Base-by-base conservation (phyloP, 2,329 filamentous ascomycete genomes). In the Tolypocladium paradoxum region DNA sequence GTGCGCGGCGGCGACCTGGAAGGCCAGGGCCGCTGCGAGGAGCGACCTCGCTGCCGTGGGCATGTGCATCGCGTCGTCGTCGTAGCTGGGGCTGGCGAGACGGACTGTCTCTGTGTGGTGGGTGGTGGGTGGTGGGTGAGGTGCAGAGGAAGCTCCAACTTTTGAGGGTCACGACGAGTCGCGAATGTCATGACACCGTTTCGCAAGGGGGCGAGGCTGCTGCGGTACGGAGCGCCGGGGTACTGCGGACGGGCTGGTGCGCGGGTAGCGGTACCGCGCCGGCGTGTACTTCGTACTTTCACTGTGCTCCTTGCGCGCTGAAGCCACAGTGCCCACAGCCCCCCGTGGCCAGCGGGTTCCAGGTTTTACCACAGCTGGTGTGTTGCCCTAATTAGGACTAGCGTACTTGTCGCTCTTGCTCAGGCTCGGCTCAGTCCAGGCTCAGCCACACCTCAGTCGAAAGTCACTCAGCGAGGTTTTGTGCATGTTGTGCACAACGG, bases 1-100 rank as follows among this genome's bases (percentile, higher is more conserved):
- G 82, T 99, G 93, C 63, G 89, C 90, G 60, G 81, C 78, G 60
- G 84, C 78, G 62, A 82, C 79, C 63, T 84, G 76, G 62, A 73
- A 68, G 64, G 65, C 63, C 53, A 70, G 61, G 57, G 70, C 65
- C 52, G 70, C 71, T 53, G 67, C 70, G 61, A 75, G 62, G 58
- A 74, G 58, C 50, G 71, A 64, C 67, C 67, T 72, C 67, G 74
- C 73, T 54, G 75, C 69, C 51, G 57, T 58, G 54, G 64, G 51
- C 53, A 67, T 60, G 56, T 62, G 57, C 67, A 69, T 69, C 47
- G 49, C 52, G 12, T 47, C 27, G 27, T 27, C 22, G 12, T 46
- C 22, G 27, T 31, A 11, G 11, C 18, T 31, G 43, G 18, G 27
- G 24, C 18, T 31, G 24, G 43, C 43, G 6, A 31, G 43, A 46